Evolutionary conservation across 306 rosid genomes (phyloP), one percentile per base, ranked within the genome.

Genomic region (Arachis stenosperma): DNA sequence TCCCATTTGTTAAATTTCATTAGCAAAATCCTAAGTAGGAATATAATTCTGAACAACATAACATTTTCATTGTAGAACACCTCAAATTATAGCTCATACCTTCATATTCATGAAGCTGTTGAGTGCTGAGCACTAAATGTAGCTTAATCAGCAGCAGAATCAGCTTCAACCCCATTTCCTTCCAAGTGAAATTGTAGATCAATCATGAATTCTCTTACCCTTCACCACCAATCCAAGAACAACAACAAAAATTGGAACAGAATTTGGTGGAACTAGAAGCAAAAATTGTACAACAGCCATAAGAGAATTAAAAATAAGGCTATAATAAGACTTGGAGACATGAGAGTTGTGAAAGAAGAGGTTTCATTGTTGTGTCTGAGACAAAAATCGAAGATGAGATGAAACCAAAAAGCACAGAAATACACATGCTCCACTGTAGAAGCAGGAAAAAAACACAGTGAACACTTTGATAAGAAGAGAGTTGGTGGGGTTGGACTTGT

Each of bases 41-140:
- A 22, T 4, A 2, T 33, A 77, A 15, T 33, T 69, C 60, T 39
- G 60, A 76, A 54, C 61, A 60, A 75, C 37, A 47, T 12, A 29
- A 17, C 27, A 6, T 14, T 15, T 39, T 41, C 17, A 75, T 3
- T 2, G 46, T 7, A 42, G 8, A 72, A 69, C 68, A 78, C 65
- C 30, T 46, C 11, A 75, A 71, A 33, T 33, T 13, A 68, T 81
- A 78, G 65, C 79, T 41, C 79, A 81, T 89, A 93, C 98, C 97
- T 90, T 88, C 76, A 84, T 84, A 77, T 83, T 75, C 90, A 83
- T 67, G 81, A 79, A 81, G 69, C 65, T 83, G 82, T 42, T 76
- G 76, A 62, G 59, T 77, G 65, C 78, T 39, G 74, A 81, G 40
- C 42, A 80, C 75, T 36, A 88, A 84, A 75, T 85, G 84, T 57